A percentile compares a stretch with the other conserved stretches of the same genome.
Conservation (phyloP, 352 stramenopile species). For the Phytophthora multivora region DNA sequence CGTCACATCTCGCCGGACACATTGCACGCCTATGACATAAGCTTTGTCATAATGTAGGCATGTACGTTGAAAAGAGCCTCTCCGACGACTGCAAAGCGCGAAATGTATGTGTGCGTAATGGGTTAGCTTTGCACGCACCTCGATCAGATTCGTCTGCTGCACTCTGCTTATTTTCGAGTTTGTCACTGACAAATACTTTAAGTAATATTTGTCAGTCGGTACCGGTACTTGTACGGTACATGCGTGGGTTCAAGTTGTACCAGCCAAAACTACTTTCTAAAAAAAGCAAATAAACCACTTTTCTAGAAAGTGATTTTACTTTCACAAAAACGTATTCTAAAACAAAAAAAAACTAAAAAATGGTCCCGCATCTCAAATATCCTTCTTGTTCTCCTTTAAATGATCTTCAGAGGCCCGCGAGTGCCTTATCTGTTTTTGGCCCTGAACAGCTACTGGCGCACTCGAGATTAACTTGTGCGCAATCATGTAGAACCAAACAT, state of each 20-base stretch:
- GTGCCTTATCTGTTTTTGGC: slow-evolving; percentile 5
- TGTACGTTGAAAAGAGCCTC: not conserved
- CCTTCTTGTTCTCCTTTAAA: slow-evolving; percentile 24
- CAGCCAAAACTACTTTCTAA: too few relatives aligned
- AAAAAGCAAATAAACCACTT: too few relatives aligned
- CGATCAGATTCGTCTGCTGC: not conserved
- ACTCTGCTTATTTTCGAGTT: too few relatives aligned
- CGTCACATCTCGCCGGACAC: slow-evolving; percentile 8
- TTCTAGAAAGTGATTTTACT: too few relatives aligned
- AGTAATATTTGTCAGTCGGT: too few relatives aligned
- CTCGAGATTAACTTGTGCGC: slow-evolving; percentile 48
- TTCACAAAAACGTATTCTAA: too few relatives aligned
- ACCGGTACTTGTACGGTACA: too few relatives aligned
- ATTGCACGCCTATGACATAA: slow-evolving; percentile 1
- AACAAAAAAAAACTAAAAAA: not conserved
- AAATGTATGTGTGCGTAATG: not conserved
- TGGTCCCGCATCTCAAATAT: slow-evolving; percentile 1
- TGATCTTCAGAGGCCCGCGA: not conserved
- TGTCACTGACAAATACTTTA: too few relatives aligned
- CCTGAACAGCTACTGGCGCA: not conserved
- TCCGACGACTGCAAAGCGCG: not conserved
- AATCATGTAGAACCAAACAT: slow-evolving; percentile 82
- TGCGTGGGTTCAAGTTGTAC: too few relatives aligned
- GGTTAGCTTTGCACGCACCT: not conserved
- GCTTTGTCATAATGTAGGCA: not conserved